phyloP scores from a whole-genome alignment of 1,284 basidiomycete species.

The Ustilago cynodontis region DNA sequence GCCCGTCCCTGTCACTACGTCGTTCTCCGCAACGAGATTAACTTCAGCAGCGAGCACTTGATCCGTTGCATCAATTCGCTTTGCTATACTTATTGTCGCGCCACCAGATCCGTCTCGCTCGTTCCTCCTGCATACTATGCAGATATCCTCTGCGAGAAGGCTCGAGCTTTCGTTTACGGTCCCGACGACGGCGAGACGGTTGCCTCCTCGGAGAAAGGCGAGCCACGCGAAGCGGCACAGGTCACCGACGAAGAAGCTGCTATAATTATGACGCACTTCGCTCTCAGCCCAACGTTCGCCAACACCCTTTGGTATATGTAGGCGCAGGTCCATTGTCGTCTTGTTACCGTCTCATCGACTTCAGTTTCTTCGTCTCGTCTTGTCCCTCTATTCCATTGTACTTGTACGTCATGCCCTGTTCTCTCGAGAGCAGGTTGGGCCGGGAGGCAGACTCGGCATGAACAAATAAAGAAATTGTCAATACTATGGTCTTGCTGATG shows the following conservation, averaged over 20 bases:
- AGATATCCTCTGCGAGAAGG: slow-evolving; percentile 71
- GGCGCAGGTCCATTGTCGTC: background rate
- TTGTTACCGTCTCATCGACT: background rate
- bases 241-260: slow-evolving; percentile 32
- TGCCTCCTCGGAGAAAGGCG: slow-evolving; percentile 12
- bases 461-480: too few species aligned
- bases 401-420: background rate
- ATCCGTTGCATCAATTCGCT: slow-evolving; percentile 70
- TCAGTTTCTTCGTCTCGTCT: background rate
- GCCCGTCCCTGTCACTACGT: slow-evolving; percentile 72
- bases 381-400: background rate
- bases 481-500: too few species aligned
- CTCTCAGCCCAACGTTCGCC: slow-evolving; percentile 17
- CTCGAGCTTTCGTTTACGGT: slow-evolving; percentile 69
- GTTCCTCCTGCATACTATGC: slow-evolving; percentile 72
- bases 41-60: slow-evolving; percentile 37
- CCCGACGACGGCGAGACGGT: slow-evolving; percentile 56
- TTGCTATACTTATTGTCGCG: slow-evolving; percentile 71
- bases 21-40: slow-evolving; percentile 70
- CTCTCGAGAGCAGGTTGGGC: background rate
- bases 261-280: slow-evolving; percentile 32
- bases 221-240: slow-evolving; percentile 1
- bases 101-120: slow-evolving; percentile 71
- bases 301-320: slow-evolving; percentile 51
- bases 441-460: background rate